Base-by-base conservation (phyloP, 768 basidiomycete species). In the Chalciporus pseudorubinellus region DNA sequence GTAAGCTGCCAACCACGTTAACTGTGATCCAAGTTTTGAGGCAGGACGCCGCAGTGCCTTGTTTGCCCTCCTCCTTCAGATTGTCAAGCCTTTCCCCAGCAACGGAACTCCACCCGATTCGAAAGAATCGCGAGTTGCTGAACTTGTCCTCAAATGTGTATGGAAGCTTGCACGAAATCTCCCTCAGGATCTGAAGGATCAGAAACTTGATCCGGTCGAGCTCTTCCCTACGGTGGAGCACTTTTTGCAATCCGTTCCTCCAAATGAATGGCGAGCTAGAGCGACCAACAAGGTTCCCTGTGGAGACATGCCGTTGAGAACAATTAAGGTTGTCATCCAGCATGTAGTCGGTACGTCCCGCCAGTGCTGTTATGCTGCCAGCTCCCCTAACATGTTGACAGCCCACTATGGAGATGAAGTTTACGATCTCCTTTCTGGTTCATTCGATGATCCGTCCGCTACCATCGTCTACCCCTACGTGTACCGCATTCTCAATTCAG, bases 101-200 rank as follows among this genome's bases (percentile, higher is more conserved):
- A 89, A 80, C 50, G 87, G 83, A 24, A 87, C 87, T 18, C 64
- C 80, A 21, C 70, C 81, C 1, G 86, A 93, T 38, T 87, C 92
- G 3, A 85, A 89, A 56, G 89, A 91, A 60, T 81, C 89, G 0
- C 89, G 89, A 60, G 89, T 98, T 18, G 92, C 93, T 2, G 95
- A 98, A 67, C 80, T 98, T 19, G 92, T 92, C 16, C 70, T 94
- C 52, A 95, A 98, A 74, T 99, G 97, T 70, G 83, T 99, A 22
- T 98, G 97, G 97, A 99, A 99, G 72, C 74, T 98, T 50, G 93
- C 93, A 6, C 80, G 95, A 57, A 95, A 92, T 57, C 92, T 98
- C 43, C 93, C 93, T 6, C 90, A 94, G 63, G 92, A 95, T 66
- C 78, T 99, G 41, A 81, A 81, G 56, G 87, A 92, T 39, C 76